phyloP scores from a whole-genome alignment of 1,139 yeast species.

The Candida pseudoviswanathii region DNA sequence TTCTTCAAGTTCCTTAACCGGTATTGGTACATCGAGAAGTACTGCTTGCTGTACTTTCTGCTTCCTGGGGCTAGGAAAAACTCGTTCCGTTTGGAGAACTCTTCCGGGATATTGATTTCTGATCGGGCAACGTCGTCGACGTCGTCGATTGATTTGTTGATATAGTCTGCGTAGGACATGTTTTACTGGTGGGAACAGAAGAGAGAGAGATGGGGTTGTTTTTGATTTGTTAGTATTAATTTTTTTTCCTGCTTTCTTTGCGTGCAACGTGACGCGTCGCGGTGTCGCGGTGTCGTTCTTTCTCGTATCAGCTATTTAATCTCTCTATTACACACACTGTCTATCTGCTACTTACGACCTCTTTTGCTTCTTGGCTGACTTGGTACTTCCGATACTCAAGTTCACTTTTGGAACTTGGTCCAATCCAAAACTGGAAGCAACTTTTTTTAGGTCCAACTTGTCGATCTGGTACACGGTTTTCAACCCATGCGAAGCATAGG shows the following conservation, averaged over 20 bases:
- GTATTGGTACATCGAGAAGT: constrained; percentile 70
- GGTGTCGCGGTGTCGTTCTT: not conserved
- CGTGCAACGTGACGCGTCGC: constrained; percentile 6
- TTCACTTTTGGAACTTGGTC: constrained; percentile 96
- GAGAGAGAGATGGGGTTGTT: not conserved
- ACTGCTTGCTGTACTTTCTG: constrained; percentile 69
- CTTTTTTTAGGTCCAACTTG: constrained; percentile 89
- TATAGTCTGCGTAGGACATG: constrained; percentile 4
- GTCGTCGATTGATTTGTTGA: constrained; percentile 1
- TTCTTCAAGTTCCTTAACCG: constrained; percentile 58
- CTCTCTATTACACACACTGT: constrained; percentile 4
- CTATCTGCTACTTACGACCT: constrained; percentile 25
- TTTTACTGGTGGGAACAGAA: not conserved
- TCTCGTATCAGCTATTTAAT: no score
- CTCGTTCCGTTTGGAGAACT: constrained; percentile 13
- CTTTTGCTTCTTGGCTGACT: constrained; percentile 53
- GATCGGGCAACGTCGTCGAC: not conserved
- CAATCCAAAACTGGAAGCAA: constrained; percentile 94
- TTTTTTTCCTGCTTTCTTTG: not conserved
- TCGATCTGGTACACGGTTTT: constrained; percentile 96
- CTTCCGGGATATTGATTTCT: not conserved
- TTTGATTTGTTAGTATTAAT: not conserved
- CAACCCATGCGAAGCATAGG: constrained; percentile 94
- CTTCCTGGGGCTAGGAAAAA: constrained; percentile 23
- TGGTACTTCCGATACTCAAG: constrained; percentile 91